Base-by-base conservation (phyloP, 495 filamentous ascomycete genomes). In the Aspergillus cavernicola region DNA sequence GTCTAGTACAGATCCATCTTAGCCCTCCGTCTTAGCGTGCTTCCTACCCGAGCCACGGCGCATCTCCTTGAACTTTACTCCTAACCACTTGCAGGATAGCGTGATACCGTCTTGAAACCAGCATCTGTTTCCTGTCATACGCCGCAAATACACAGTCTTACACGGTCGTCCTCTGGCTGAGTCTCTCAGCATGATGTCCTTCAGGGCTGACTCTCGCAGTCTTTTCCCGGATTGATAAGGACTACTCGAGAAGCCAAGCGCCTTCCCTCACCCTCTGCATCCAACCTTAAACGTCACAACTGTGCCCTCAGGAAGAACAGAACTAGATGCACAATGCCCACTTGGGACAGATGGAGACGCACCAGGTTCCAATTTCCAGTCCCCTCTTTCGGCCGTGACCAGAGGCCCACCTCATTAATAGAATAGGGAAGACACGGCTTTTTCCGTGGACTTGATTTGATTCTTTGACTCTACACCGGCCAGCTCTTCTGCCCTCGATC, bases 31-130 rank as follows among this genome's bases (percentile, higher is more conserved):
- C 23, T 53, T 51, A 56, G 53, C 45, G 50, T 28, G 26, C 45
- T 28, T 41, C 55, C 22, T 50, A 52, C 57, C 56, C 49, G 52
- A 58, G 52, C 2, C 59, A n/a, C n/a, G n/a, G n/a, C n/a, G n/a
- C 46, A 56, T 33, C 26, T n/a, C 47, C 52, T 46, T 42, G 41
- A 23, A 39, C 44, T 35, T 33, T 45, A 48, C 42, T 44, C 10
- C 60, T 62, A 62, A 54, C 56, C 18, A 2, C 11, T 49, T 57
- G n/a, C 24, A 50, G 57, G 20, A 23, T 60, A 58, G 60, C 23
- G 20, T 32, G 43, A 50, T 31, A 53, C 52, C 26, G 55, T 53
- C 52, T 52, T 45, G 31, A 47, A 47, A 56, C 55, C 13, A 29
- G n/a, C 18, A 33, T 33, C 26, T 6, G 52, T 40, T 40, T 44